Conservation (phyloP, 305 asterid species). For the Ilex paraguariensis region DNA sequence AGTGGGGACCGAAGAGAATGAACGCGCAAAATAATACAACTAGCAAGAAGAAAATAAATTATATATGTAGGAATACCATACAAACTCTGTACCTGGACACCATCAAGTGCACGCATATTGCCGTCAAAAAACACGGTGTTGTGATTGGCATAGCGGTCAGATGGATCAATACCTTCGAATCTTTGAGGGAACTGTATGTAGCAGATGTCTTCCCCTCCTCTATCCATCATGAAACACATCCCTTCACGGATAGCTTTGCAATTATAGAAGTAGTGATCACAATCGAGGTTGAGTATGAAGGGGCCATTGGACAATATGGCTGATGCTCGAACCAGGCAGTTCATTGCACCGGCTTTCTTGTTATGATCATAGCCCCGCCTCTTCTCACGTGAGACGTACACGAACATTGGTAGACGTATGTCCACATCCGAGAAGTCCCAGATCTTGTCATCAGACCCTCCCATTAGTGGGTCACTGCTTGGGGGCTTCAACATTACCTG, state of each 20-base stretch:
- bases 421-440: slow-evolving; percentile 41
- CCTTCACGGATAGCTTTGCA: slow-evolving; percentile 47
- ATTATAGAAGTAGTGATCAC: slow-evolving; percentile 43
- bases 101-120: slow-evolving; percentile 61
- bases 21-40: no score
- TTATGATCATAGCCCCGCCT: slow-evolving; percentile 50
- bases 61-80: no score
- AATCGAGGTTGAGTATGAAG: slow-evolving; percentile 47
- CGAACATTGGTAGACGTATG: slow-evolving; percentile 50
- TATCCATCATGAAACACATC: slow-evolving; percentile 58
- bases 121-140: slow-evolving; percentile 53
- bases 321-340: slow-evolving; percentile 42
- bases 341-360: slow-evolving; percentile 58
- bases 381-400: slow-evolving; percentile 46
- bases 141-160: slow-evolving; percentile 54
- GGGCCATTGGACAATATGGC: slow-evolving; percentile 49
- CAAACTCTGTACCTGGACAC: slow-evolving; percentile 31
- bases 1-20: neutral
- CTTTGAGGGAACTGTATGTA: slow-evolving; percentile 55
- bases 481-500: slow-evolving; percentile 49
- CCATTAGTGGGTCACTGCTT: slow-evolving; percentile 38
- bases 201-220: slow-evolving; percentile 55
- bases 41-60: neutral
- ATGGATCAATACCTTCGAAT: slow-evolving; percentile 58
- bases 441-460: slow-evolving; percentile 27